Conservation (phyloP, 495 filamentous ascomycete species). For the Bryoglossum gracile region DNA sequence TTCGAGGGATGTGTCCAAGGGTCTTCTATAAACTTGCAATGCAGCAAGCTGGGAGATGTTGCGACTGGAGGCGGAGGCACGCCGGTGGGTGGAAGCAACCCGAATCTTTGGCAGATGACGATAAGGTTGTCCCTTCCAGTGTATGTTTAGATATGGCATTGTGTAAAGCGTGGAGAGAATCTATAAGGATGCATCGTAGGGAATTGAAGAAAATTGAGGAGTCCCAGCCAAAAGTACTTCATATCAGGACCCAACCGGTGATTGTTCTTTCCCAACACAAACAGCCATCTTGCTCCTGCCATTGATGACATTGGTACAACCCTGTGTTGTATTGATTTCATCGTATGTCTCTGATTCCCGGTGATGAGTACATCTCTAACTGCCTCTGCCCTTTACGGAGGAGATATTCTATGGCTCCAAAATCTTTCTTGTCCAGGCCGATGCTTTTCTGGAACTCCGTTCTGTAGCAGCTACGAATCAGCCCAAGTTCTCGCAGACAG, state of each 20-base stretch:
- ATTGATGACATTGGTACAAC: background rate
- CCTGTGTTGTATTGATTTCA: slow-evolving; percentile 15
- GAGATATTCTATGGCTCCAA: slow-evolving; percentile 79
- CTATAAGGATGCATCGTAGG: slow-evolving; percentile 18
- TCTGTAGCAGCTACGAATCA: slow-evolving; percentile 34
- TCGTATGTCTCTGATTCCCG: slow-evolving; percentile 75
- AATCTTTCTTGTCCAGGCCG: slow-evolving; percentile 76
- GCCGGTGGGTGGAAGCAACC: slow-evolving; percentile 22
- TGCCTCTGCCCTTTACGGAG: slow-evolving; percentile 78
- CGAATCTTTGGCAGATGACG: slow-evolving; percentile 32
- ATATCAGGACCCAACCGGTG: background rate
- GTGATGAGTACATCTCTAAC: slow-evolving; percentile 74
- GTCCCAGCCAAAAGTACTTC: background rate
- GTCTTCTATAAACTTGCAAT: slow-evolving; percentile 29
- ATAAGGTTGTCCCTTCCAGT: slow-evolving; percentile 43
- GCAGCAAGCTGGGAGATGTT: slow-evolving; percentile 30
- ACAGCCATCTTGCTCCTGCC: background rate
- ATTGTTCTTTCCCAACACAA: background rate
- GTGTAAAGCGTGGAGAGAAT: slow-evolving; percentile 15
- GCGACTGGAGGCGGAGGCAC: slow-evolving; percentile 3
- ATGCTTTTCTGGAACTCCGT: slow-evolving; percentile 69
- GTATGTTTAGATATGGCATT: slow-evolving; percentile 41
- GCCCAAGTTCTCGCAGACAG: too few relatives aligned
- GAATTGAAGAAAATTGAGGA: background rate
- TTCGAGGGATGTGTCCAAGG: slow-evolving; percentile 23